Evolutionary conservation across 2,329 filamentous ascomycete genomes (phyloP).

Genomic region (Neofusicoccum parvum): DNA sequence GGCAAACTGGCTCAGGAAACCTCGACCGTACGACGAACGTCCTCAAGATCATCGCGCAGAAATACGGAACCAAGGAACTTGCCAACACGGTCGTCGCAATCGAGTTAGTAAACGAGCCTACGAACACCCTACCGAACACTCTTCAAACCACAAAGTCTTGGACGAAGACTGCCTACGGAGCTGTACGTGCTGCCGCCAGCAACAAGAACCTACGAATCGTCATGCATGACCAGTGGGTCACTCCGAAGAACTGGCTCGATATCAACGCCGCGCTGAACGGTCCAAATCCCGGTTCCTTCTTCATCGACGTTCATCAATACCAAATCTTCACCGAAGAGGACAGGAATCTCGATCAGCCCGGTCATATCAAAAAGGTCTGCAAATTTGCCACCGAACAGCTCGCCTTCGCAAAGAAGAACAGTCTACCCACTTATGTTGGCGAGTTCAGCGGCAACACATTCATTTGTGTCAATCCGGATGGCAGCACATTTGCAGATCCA

Average conservation of each 20-base stretch:
- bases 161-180: slow-evolving; percentile 45
- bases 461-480: slow-evolving; percentile 47
- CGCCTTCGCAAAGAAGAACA: slow-evolving; percentile 38
- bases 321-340: slow-evolving; percentile 45
- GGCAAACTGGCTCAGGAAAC: slow-evolving; percentile 42
- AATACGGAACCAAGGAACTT: slow-evolving; percentile 42
- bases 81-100: slow-evolving; percentile 47
- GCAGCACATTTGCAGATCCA: slow-evolving; percentile 34
- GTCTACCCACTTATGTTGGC: slow-evolving; percentile 44
- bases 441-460: slow-evolving; percentile 49
- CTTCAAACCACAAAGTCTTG: slow-evolving; percentile 39
- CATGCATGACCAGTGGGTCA: slow-evolving; percentile 57
- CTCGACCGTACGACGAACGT: slow-evolving; percentile 39
- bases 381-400: slow-evolving; percentile 57
- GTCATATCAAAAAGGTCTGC: slow-evolving; percentile 48
- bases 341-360: slow-evolving; percentile 39
- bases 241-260: slow-evolving; percentile 57
- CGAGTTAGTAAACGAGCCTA: slow-evolving; percentile 50
- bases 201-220: slow-evolving; percentile 52
- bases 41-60: slow-evolving; percentile 41
- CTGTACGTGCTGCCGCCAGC: slow-evolving; percentile 52
- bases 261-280: slow-evolving; percentile 43
- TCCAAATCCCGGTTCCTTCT: slow-evolving; percentile 60
- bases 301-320: slow-evolving; percentile 61
- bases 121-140: slow-evolving; percentile 48